Evolutionary conservation across 495 filamentous ascomycete species (phyloP), one percentile per base, ranked within the genome.

Genomic region (Aspergillus ostianus): DNA sequence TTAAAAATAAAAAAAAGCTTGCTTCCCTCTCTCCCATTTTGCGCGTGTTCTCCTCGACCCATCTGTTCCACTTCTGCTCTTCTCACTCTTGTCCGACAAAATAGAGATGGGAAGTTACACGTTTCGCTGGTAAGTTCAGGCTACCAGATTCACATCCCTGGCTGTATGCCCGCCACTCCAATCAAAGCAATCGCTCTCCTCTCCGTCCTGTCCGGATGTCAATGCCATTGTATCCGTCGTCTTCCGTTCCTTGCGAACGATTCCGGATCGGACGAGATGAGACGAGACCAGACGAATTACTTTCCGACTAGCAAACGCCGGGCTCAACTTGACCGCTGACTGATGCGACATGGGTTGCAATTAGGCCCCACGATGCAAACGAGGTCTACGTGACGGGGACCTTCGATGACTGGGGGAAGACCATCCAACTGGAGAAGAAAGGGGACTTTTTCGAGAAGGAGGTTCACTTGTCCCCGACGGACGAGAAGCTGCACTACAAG

Each of bases 301-400:
- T 10, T 10, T 32, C 29, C 29, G 29, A 7, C 29, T 32, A 4
- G 23, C 23, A 26, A 26, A 26, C 4, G 7, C 63, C 59, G 56
- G 59, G 56, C 60, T 47, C 51, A 51, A 65, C 64, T 66, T 48
- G 61, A 59, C 59, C 62, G 68, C 73, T 76, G 66, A 74, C 72
- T 59, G 59, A 61, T 41, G 36, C 36, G 36, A 13, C 36, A 17
- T 41, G 36, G 36, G 3, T 41, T 8, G 15, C 50, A 59, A 64
- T 44, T 61, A 93, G 91, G 91, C 83, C 85, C 62, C 85, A 91
- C 68, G 68, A 80, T 61, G 91, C 90, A 60, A 81, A 82, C 60
- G 92, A 96, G 70, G 94, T 98, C 63, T 92, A 88, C 72, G 94
- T 98, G 59, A 97, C 93, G 7, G 94, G 94, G 67, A 93, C 90